Conservation (phyloP, 805 yeast species). For the Cyberlindnera samutprakarnensis region DNA sequence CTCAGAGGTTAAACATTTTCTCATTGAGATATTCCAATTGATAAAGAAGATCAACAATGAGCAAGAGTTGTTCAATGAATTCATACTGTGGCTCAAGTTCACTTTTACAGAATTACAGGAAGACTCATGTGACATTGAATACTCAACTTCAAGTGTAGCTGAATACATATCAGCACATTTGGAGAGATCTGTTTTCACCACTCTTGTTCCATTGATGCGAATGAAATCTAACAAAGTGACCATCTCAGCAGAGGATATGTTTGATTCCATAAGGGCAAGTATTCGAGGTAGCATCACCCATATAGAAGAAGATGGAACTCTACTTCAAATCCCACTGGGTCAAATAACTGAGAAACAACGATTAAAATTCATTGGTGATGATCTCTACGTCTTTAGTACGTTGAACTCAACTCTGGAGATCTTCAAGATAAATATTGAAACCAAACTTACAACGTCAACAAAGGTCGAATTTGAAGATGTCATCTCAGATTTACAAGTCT, state of each 20-base stretch:
- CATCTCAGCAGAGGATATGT: constrained; percentile 17
- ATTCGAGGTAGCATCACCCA: constrained; percentile 8
- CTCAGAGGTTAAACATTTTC: constrained; percentile 15
- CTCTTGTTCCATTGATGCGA: constrained; percentile 17
- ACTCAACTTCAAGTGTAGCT: constrained; percentile 20
- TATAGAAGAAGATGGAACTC: too few relatives aligned
- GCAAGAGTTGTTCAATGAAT: constrained; percentile 36
- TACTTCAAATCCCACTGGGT: constrained; percentile 10
- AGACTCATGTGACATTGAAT: constrained; percentile 15
- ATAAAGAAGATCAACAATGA: constrained; percentile 38
- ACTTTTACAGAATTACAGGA: constrained; percentile 23
- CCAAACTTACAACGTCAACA: neutral
- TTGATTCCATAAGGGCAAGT: constrained; percentile 9
- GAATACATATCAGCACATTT: constrained; percentile 20
- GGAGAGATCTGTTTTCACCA: constrained; percentile 15
- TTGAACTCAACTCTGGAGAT: constrained; percentile 10
- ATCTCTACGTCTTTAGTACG: constrained; percentile 6
- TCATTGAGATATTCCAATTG: constrained; percentile 27
- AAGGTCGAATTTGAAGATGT: constrained; percentile 3
- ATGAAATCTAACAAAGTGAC: constrained; percentile 17
- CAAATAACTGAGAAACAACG: constrained; percentile 11
- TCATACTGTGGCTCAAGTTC: constrained; percentile 33
- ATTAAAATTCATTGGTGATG: constrained; percentile 7
- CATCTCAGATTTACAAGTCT: constrained; percentile 3
- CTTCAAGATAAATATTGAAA: constrained; percentile 5